These are phyloP conservation scores for Vaccinium macrocarpon DNA, from an alignment of 148 eudicot species.

Conservation along the genomic window DNA sequence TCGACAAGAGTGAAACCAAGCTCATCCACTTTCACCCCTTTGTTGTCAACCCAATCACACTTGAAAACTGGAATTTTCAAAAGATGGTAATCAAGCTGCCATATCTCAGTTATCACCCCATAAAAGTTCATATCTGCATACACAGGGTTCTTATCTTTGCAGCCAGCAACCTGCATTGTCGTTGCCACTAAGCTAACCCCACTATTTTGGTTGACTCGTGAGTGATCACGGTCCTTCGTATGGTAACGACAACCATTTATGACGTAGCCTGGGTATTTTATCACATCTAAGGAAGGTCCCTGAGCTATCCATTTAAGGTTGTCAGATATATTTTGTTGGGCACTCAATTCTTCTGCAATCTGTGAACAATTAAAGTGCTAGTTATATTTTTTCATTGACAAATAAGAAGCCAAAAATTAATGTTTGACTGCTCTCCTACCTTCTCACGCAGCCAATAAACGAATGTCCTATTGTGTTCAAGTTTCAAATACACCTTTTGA, in stretches of 20 bases:
- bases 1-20: too few relatives aligned
- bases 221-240: not conserved
- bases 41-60: too few relatives aligned
- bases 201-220: not conserved
- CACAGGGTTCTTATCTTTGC: too few relatives aligned
- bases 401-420: not conserved
- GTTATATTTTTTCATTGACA: not conserved
- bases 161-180: not conserved
- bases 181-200: not conserved
- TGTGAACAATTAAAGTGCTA: not conserved
- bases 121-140: too few relatives aligned
- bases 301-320: not conserved
- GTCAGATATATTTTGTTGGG: not conserved
- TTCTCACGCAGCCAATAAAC: not conserved
- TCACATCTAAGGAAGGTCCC: not conserved
- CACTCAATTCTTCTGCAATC: not conserved
- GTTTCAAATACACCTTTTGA: not conserved
- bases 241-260: not conserved
- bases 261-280: not conserved
- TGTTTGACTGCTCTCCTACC: not conserved
- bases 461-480: not conserved
- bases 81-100: too few relatives aligned
- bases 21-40: too few relatives aligned
- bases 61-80: too few relatives aligned
- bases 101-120: too few relatives aligned